Evolutionary conservation across 805 yeast species (phyloP), one percentile per base, ranked within the genome.

Genomic region (Kregervanrija pseudodelftensis): DNA sequence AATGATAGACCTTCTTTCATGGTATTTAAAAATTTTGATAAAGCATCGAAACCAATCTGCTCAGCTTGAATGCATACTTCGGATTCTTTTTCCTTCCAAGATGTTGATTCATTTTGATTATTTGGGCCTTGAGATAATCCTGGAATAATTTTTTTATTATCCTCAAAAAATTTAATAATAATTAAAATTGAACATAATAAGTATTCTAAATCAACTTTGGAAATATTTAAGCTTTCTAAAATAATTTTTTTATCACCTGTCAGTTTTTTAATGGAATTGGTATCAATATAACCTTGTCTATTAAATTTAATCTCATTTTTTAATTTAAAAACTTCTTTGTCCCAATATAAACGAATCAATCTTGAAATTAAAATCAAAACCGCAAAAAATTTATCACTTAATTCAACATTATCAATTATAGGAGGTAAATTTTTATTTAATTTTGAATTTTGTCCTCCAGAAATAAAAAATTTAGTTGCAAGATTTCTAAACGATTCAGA

Each of bases 381-480:
- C 39, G 96, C 98, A 60, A 87, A 90, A 56, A 90, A 89, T 53
- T 96, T 72, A 54, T 95, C 95, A 64, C 96, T 86, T 48, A 93
- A 73, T 30, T 85, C 79, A n/a, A 91, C 95, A 60, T 81, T 82
- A 50, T 82, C 85, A 41, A 82, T 72, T 33, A 76, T 41, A 56
- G 75, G 60, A 52, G 73, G 49, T 53, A 51, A 36, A 45, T 58
- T 63, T 41, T 63, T 60, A 39, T 58, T 61, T 39, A 66, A 60
- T 42, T 73, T 66, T 3, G 81, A 73, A 50, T 73, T 73, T 49
- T 72, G 69, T 22, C 82, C 82, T 39, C 79, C 75, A 4, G 75
- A 70, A 2, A 79, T 67, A 43, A 76, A 77, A 45, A 73, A 67
- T 33, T 72, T 65, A 30, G 72, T 76, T 0, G 80, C 79, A 39